phyloP scores from a whole-genome alignment of 352 stramenopile genomes.

The Plasmopara viticola region DNA sequence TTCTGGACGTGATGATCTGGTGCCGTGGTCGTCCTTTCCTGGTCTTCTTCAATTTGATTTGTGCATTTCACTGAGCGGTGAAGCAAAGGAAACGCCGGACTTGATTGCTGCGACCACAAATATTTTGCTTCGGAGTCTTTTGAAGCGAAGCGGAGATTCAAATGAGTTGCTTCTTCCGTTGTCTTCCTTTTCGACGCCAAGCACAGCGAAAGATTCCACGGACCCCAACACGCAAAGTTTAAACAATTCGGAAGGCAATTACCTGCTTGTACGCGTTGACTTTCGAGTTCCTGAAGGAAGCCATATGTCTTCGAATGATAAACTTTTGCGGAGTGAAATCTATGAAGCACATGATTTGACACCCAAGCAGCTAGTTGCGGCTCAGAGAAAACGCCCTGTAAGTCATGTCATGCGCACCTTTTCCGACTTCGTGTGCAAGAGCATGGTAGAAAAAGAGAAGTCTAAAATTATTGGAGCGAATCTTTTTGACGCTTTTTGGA shows the following conservation, averaged over 20 bases:
- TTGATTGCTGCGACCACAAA: conserved; percentile 49
- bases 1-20: conserved; percentile 65
- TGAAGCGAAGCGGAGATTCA: conserved; percentile 23
- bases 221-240: conserved; percentile 4
- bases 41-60: conserved; percentile 70
- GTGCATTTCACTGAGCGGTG: conserved; percentile 58
- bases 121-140: conserved; percentile 42
- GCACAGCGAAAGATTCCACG: conserved; percentile 1
- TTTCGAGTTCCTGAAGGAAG: conserved; percentile 30
- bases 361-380: conserved; percentile 4
- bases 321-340: conserved; percentile 9
- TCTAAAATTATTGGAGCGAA: conserved; percentile 57
- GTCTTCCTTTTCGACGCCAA: conserved; percentile 26
- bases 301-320: conserved; percentile 13
- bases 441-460: conserved; percentile 64
- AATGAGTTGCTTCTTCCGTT: conserved; percentile 33
- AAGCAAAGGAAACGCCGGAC: conserved; percentile 63
- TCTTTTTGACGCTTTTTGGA: conserved; percentile 74
- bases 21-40: conserved; percentile 68
- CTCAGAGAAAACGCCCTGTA: conserved; percentile 18
- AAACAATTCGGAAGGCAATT: conserved; percentile 26
- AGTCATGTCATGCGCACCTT: conserved; percentile 47
- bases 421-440: conserved; percentile 67
- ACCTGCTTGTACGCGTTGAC: conserved; percentile 50
- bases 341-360: conserved; percentile 10